Evolutionary conservation across 192 early-diverging fungal species (phyloP), one percentile per base, ranked within the genome.

Genomic region (Obelidium mucronatum): DNA sequence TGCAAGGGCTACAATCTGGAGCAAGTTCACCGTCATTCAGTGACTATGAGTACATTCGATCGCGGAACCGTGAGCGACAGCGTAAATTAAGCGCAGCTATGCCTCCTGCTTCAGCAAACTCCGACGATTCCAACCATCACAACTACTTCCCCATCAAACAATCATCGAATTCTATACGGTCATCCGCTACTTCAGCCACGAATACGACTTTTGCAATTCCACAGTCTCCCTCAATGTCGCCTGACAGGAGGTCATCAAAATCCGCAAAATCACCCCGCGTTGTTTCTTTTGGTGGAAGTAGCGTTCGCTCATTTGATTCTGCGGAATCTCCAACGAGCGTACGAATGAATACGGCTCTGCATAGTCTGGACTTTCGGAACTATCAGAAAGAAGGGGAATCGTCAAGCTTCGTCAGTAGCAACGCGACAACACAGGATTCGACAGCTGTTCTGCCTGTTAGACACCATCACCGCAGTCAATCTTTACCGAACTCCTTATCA

Each of bases 301-400:
- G 72, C 60, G 36, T 74, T n/a, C 40, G 42, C n/a, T 74, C 72
- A 3, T 74, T 74, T 63, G 30, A 74, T 51, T 58, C 54, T 33
- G 28, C n/a, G 4, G 72, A 54, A 15, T 30, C 72, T 11, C 72
- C 42, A 19, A 37, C 40, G 13, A 24, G 44, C 37, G 4, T 34
- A 6, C 63, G 37, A 31, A 22, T 40, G 22, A n/a, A 22, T 28
- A 39, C 63, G 19, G 28, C 1, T 24, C 56, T 59, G 56, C 28
- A 13, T 6, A 13, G 5, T 59, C 56, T 30, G 5, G 19, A 59
- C n/a, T n/a, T n/a, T n/a, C n/a, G n/a, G n/a, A n/a, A n/a, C n/a
- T n/a, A n/a, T n/a, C n/a, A n/a, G n/a, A n/a, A n/a, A n/a, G n/a
- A n/a, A n/a, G 56, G 56, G 28, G 8, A 6, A 19, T 24, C 5